phyloP scores from a whole-genome alignment of 176 grass and related monocot species.

The Carex cristatella region DNA sequence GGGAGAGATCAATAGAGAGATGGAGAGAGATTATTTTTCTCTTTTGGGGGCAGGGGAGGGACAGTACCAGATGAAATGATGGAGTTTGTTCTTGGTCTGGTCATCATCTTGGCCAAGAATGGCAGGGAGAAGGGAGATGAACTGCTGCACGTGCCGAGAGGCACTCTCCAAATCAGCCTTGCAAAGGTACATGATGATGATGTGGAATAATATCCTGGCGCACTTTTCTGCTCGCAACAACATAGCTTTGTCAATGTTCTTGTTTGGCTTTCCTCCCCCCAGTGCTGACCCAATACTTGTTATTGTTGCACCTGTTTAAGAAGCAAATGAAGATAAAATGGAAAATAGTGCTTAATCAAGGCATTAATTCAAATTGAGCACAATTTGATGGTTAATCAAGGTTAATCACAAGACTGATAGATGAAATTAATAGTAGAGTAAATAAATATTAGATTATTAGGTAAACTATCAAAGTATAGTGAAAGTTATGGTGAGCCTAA shows the following conservation, averaged over 20 bases:
- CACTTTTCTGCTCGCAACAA: conserved; percentile 81
- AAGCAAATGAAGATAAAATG: not conserved
- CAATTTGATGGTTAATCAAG: not conserved
- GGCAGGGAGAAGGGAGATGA: conserved; percentile 74
- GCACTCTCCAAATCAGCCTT: conserved; percentile 85
- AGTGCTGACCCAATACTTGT: conserved; percentile 53
- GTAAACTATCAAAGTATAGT: not conserved
- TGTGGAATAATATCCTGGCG: conserved; percentile 83
- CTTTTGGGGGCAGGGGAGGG: not conserved
- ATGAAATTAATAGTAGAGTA: not conserved
- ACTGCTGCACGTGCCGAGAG: conserved; percentile 70
- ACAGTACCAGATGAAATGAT: conserved; percentile 80
- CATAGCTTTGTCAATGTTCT: conserved; percentile 89
- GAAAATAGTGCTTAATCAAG: not conserved
- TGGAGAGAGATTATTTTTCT: not conserved
- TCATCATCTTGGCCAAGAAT: conserved; percentile 84
- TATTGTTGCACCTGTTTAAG: conserved; percentile 14
- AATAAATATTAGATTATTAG: not conserved
- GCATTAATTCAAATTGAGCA: not conserved
- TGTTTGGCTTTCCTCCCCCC: conserved; percentile 59
- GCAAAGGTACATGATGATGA: conserved; percentile 79
- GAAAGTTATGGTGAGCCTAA: not conserved
- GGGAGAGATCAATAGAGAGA: not conserved
- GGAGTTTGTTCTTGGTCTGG: conserved; percentile 71
- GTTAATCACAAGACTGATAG: not conserved